A percentile compares a stretch with the other conserved stretches of the same genome.
Conservation (phyloP, 768 basidiomycete genomes). For the Rhizopogon vulgaris region DNA sequence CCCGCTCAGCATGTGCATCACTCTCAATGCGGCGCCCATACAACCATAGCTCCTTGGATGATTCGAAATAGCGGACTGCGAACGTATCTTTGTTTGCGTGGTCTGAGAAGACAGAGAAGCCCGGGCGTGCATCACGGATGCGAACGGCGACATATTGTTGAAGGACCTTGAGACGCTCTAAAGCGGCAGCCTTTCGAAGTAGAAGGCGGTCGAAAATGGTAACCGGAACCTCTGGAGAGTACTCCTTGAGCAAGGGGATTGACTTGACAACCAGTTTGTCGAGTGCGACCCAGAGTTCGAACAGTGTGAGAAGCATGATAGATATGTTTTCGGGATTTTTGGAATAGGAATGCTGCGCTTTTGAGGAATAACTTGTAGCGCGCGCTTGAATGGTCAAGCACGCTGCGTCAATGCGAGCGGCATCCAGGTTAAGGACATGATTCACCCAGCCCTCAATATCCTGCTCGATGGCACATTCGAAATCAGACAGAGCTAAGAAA, state of each 20-base stretch:
- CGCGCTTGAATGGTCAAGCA: conserved; percentile 22
- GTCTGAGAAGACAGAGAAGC: conserved; percentile 29
- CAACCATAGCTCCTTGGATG: conserved; percentile 8
- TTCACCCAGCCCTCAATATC: conserved; percentile 29
- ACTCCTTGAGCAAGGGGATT: conserved; percentile 34
- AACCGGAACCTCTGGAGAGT: conserved; percentile 39
- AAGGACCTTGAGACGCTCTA: conserved; percentile 24
- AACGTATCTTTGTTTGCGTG: conserved; percentile 17
- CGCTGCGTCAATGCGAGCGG: conserved; percentile 14
- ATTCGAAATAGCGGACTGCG: conserved; percentile 27
- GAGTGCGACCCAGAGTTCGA: conserved; percentile 44
- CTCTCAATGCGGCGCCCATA: conserved; percentile 24
- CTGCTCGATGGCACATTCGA: conserved; percentile 28
- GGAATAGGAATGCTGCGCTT: conserved; percentile 22
- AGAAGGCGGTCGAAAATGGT: conserved; percentile 36
- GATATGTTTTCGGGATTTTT: conserved; percentile 31
- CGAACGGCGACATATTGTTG: conserved; percentile 27
- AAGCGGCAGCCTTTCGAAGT: conserved; percentile 23
- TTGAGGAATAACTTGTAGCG: conserved; percentile 18
- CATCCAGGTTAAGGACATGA: conserved; percentile 4
- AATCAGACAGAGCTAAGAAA: conserved; percentile 26
- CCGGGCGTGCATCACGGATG: conserved; percentile 7
- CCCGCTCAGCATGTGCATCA: conserved; percentile 14
- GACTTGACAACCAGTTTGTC: conserved; percentile 30
- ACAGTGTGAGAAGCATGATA: conserved; percentile 36